A percentile compares a stretch with the other conserved stretches of the same genome.
Evolutionary conservation across 2,329 filamentous ascomycete genomes (phyloP).

Genomic region (Fusarium drepaniforme): DNA sequence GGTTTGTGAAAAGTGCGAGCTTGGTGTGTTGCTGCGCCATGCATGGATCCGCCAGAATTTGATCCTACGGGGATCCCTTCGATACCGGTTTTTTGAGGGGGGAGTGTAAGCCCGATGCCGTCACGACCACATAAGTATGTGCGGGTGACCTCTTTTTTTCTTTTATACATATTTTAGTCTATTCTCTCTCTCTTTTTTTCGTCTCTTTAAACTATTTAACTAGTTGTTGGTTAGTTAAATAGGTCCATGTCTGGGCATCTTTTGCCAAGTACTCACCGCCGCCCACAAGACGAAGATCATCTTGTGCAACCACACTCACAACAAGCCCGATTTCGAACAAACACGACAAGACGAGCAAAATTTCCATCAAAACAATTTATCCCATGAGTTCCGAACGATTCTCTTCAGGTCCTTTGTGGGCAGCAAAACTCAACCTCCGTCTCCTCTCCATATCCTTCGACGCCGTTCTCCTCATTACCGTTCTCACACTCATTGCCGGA

Average conservation of each 20-base stretch:
- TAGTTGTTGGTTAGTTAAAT: background rate
- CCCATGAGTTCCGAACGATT: background rate
- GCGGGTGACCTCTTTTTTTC: background rate
- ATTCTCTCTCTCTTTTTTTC: background rate
- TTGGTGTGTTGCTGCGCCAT: background rate
- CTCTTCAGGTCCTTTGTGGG: constrained; percentile 1
- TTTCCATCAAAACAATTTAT: background rate
- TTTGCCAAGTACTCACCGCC: background rate
- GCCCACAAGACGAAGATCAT: background rate
- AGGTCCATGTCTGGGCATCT: background rate
- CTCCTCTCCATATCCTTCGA: constrained; percentile 28
- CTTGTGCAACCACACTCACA: background rate
- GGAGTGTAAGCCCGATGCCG: background rate
- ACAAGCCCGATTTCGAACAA: background rate
- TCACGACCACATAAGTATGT: background rate
- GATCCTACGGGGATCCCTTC: background rate
- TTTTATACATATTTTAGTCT: background rate
- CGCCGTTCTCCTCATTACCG: constrained; percentile 12
- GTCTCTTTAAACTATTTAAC: background rate
- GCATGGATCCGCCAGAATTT: background rate
- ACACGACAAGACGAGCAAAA: background rate
- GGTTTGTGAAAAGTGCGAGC: background rate
- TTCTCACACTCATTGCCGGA: constrained; percentile 7
- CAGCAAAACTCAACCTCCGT: constrained; percentile 24
- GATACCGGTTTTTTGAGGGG: background rate